A percentile compares a stretch with the other conserved stretches of the same genome.
Conservation (phyloP, 176 grass and related monocot species). For the Urochloa ruziziensis region DNA sequence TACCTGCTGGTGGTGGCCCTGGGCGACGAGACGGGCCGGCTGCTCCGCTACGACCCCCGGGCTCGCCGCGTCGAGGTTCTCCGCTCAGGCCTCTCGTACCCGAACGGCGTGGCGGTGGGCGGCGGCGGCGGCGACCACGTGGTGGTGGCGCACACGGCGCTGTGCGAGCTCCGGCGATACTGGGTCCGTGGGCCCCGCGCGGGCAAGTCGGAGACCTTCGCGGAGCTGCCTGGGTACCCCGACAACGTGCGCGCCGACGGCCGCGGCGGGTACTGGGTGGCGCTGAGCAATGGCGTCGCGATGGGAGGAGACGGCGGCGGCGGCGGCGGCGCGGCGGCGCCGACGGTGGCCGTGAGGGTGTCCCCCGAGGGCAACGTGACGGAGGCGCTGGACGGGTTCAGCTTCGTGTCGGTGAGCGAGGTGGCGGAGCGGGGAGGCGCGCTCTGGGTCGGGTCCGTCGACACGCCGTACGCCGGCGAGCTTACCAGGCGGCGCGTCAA, state of each 20-base stretch:
- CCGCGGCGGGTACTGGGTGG: slow-evolving; percentile 68
- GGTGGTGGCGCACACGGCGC: slow-evolving; percentile 54
- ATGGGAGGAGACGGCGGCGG: not conserved
- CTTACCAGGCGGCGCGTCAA: not conserved
- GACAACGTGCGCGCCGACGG: slow-evolving; percentile 65
- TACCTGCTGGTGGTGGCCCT: slow-evolving; percentile 43
- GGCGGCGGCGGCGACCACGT: slow-evolving; percentile 51
- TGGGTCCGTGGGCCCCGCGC: slow-evolving; percentile 54
- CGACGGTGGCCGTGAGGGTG: slow-evolving; percentile 43
- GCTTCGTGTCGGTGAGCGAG: slow-evolving; percentile 52
- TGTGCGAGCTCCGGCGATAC: slow-evolving; percentile 49
- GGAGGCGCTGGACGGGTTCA: slow-evolving; percentile 45
- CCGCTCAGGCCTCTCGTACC: slow-evolving; percentile 48
- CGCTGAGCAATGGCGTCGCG: slow-evolving; percentile 16
- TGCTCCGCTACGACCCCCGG: slow-evolving; percentile 59
- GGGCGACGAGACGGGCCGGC: slow-evolving; percentile 56
- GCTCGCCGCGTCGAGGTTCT: slow-evolving; percentile 41
- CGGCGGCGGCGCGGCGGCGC: not conserved
- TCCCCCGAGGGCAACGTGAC: slow-evolving; percentile 19
- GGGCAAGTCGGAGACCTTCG: slow-evolving; percentile 47
- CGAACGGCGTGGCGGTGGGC: slow-evolving; percentile 66
- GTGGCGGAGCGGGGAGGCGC: slow-evolving; percentile 45
- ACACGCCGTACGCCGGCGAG: slow-evolving; percentile 51
- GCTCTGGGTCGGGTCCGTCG: slow-evolving; percentile 65
- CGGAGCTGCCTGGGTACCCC: slow-evolving; percentile 67